Conservation (phyloP, 2,329 filamentous ascomycete genomes). For the Calonectria pteridis region DNA sequence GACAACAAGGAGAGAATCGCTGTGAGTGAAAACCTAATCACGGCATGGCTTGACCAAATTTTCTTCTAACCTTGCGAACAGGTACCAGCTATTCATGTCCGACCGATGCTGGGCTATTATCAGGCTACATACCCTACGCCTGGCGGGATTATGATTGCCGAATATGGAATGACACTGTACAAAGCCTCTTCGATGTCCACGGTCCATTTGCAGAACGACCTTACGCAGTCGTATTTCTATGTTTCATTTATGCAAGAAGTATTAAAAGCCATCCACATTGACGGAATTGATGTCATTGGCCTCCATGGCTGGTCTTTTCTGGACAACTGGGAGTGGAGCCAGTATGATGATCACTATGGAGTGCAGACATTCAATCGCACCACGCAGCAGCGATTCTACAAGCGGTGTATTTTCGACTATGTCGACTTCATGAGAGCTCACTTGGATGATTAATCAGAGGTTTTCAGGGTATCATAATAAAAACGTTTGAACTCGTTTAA, state of each 20-base stretch:
- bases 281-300: not conserved
- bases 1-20: not conserved
- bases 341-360: not conserved
- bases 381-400: not conserved
- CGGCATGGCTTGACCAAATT: accelerated
- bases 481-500: not conserved
- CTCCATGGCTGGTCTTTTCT: not conserved
- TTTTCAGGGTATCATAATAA: not conserved
- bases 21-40: not conserved
- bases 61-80: not conserved
- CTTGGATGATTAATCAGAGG: not conserved
- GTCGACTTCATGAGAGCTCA: not conserved
- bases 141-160: not conserved
- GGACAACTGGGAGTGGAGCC: slow-evolving; percentile 1
- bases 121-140: not conserved
- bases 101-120: not conserved
- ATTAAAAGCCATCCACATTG: not conserved
- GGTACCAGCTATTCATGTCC: not conserved
- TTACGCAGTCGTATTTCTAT: not conserved
- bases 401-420: not conserved
- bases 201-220: not conserved
- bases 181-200: not conserved
- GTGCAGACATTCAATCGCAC: not conserved
- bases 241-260: not conserved
- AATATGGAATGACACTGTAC: not conserved